A percentile compares a stretch with the other conserved stretches of the same genome.
phyloP scores from a whole-genome alignment of 768 basidiomycete species.

The Podaxis sp. region DNA sequence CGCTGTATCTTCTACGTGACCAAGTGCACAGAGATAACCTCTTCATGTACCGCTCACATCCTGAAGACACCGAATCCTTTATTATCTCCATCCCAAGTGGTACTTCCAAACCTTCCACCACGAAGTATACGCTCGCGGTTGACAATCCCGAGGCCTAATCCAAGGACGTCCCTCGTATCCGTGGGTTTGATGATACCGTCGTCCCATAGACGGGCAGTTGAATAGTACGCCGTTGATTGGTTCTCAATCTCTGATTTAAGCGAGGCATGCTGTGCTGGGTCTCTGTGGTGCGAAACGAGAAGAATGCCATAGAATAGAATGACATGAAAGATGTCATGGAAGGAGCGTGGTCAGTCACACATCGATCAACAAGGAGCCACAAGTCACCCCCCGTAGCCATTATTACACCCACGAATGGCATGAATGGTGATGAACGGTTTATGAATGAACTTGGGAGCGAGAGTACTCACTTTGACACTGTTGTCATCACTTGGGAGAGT shows the following conservation, averaged over 20 bases:
- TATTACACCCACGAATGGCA: neutral
- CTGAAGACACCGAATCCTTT: conserved; percentile 88
- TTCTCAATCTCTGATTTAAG: conserved; percentile 82
- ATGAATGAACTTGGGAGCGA: neutral
- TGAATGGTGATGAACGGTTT: neutral
- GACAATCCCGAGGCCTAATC: conserved; percentile 83
- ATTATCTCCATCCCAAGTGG: conserved; percentile 70
- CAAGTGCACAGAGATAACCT: neutral
- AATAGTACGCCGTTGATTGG: conserved; percentile 86
- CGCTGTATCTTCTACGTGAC: neutral
- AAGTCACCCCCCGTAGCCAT: neutral
- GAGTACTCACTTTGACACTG: conserved; percentile 70
- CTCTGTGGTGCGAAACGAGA: conserved; percentile 41
- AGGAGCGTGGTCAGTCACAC: neutral
- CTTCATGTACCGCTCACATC: conserved; percentile 52
- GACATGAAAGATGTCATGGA: neutral
- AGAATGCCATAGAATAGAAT: neutral
- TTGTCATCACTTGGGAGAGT: conserved; percentile 89
- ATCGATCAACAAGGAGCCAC: neutral
- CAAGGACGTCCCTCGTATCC: conserved; percentile 86
- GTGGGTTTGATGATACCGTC: conserved; percentile 88
- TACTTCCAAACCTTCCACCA: conserved; percentile 21
- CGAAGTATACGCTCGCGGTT: conserved; percentile 37
- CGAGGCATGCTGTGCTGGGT: conserved; percentile 72
- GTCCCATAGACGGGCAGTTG: conserved; percentile 92